Evolutionary conservation across 176 grass and related monocot genomes (phyloP), one percentile per base, ranked within the genome.

Genomic region (Oryza longistaminata): DNA sequence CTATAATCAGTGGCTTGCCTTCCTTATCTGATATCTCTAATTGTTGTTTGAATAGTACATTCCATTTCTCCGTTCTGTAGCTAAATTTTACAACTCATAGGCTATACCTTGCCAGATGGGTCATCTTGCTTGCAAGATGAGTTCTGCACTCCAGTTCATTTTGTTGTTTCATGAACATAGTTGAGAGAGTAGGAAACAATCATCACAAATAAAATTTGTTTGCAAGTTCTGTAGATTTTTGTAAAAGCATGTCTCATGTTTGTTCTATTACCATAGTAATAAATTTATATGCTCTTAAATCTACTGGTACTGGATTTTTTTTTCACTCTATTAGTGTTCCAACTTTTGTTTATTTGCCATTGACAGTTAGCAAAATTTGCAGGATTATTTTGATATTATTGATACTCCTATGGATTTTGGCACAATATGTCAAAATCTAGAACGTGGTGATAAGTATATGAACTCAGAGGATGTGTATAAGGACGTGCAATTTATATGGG

Each of bases 391-490:
- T 89, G 93, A 99, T 85, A 77, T 99, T 61, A 99, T 99, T 24
- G 90, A 99, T 70, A 99, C 86, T 84, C 96, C 96, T 81, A 99
- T 96, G 93, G 96, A 99, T 94, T 99, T 99, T 89, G 85, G 96
- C 75, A 99, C 96, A 25, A 92, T 99, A 92, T 92, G 90, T 65
- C 69, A 96, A 80, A 80, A 94, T 70, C 85, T 99, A 81, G 93
- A 96, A 88, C 73, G 14, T 49, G 84, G 91, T 61, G 80, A 78
- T 39, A 99, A 99, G 81, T 96, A 99, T 81, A 87, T 90, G 93
- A 96, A 96, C 73, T 96, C 96, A 4, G 91, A 94, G 73, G 90
- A 95, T 90, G 90, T 99, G 69, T 99, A 88, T 66, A 99, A 87
- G 81, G 96, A 95, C 2, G 90, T 96, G 24, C 90, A 99, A 49